phyloP scores from a whole-genome alignment of 305 asterid genomes.

The Euphrasia arctica region DNA sequence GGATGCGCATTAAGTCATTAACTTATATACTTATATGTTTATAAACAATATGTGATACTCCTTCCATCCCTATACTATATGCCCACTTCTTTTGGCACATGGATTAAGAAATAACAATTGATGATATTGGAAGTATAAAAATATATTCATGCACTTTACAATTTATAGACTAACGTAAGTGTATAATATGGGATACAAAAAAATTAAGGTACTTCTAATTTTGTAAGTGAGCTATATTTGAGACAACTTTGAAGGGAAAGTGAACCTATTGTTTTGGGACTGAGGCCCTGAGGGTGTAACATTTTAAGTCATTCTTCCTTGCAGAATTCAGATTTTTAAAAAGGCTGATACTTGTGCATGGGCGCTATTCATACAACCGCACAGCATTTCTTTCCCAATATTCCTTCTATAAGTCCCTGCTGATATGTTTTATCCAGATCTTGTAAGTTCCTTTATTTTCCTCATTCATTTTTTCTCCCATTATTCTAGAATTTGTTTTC shows the following conservation, averaged over 20 bases:
- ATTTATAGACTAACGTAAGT: not conserved
- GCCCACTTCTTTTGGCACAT: not conserved
- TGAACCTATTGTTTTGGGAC: conserved; percentile 4
- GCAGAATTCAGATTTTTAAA: conserved; percentile 94
- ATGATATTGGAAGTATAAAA: not conserved
- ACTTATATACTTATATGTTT: not conserved
- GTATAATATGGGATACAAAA: not conserved
- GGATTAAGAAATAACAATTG: not conserved
- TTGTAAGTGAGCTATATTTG: not conserved
- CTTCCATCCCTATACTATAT: not conserved
- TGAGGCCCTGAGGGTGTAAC: conserved; percentile 1
- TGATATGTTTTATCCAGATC: conserved; percentile 92
- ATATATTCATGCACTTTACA: not conserved
- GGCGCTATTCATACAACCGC: conserved; percentile 95
- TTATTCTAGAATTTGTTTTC: conserved; percentile 19
- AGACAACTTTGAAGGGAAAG: not conserved
- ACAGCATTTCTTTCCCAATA: conserved; percentile 97
- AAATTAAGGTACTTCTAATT: not conserved
- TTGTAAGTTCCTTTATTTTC: conserved; percentile 60
- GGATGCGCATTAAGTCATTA: no score
- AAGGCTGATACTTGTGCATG: conserved; percentile 95
- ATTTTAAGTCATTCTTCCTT: conserved; percentile 26
- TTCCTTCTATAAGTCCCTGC: conserved; percentile 91
- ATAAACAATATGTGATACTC: no score
- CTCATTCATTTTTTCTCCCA: conserved; percentile 6